A percentile compares a stretch with the other conserved stretches of the same genome.
phyloP scores from a whole-genome alignment of 345 rosid genomes.

The Crucihimalaya himalaica region DNA sequence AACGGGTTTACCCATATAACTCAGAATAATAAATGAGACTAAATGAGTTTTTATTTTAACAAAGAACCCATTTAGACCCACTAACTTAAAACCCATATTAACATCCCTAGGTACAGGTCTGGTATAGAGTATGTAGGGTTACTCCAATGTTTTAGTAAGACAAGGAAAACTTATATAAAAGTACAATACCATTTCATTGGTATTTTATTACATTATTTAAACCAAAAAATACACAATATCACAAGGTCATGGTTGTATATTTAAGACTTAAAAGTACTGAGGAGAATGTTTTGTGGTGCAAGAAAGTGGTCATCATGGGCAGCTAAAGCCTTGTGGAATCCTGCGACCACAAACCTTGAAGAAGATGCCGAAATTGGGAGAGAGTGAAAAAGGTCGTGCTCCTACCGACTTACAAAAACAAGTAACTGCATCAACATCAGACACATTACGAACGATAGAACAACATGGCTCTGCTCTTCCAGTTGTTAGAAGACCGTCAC shows the following conservation, averaged over 20 bases:
- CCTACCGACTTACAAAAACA: constrained; percentile 2
- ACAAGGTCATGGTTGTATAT: neutral
- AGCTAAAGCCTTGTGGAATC: neutral
- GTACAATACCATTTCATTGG: neutral
- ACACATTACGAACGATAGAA: neutral
- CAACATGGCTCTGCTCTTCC: neutral
- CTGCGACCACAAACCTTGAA: neutral
- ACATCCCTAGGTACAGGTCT: too few species aligned
- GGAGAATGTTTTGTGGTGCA: neutral
- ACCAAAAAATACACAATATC: neutral
- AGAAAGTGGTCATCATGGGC: neutral
- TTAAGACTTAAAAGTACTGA: neutral
- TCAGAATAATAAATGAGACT: too few species aligned
- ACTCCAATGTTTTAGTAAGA: neutral
- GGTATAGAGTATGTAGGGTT: neutral
- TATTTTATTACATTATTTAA: neutral
- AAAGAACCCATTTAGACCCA: too few species aligned
- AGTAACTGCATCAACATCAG: neutral
- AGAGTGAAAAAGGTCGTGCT: neutral
- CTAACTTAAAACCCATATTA: too few species aligned
- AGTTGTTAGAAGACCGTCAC: neutral
- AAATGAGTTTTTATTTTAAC: too few species aligned
- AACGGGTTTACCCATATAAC: too few species aligned
- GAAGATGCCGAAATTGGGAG: neutral
- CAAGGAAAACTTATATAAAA: neutral